Evolutionary conservation across 129 eudicot genomes (phyloP).

Genomic region (Flaveria ramosissima): DNA sequence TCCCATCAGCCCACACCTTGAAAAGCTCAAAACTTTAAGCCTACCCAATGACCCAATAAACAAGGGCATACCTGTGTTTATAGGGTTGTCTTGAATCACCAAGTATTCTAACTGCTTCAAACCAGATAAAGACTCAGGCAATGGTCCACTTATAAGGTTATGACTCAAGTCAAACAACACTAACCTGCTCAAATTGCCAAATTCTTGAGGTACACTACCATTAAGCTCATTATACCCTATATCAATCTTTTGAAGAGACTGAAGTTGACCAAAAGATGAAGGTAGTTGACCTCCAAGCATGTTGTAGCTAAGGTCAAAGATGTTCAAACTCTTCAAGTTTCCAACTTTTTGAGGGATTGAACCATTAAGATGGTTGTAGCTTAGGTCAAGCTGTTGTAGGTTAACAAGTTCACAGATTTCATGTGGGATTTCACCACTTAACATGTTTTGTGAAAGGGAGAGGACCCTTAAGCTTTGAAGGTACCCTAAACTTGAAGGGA

Average conservation of each 20-base stretch:
- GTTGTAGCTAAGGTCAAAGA: slow-evolving; percentile 66
- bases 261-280: slow-evolving; percentile 41
- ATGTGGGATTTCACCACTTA: slow-evolving; percentile 51
- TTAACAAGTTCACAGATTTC: slow-evolving; percentile 45
- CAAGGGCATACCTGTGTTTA: slow-evolving; percentile 49
- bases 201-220: slow-evolving; percentile 50
- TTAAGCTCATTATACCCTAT: slow-evolving; percentile 47
- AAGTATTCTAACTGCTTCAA: slow-evolving; percentile 55
- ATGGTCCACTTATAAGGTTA: slow-evolving; percentile 55
- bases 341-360: slow-evolving; percentile 54
- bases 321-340: slow-evolving; percentile 45
- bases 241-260: slow-evolving; percentile 60
- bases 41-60: slow-evolving; percentile 45
- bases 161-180: slow-evolving; percentile 58
- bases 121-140: slow-evolving; percentile 53
- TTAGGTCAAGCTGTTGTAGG: slow-evolving; percentile 56
- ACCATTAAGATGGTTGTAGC: slow-evolving; percentile 62
- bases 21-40: slow-evolving; percentile 57
- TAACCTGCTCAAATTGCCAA: slow-evolving; percentile 50
- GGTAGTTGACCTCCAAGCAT: slow-evolving; percentile 48
- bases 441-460: slow-evolving; percentile 57
- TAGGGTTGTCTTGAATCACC: slow-evolving; percentile 56
- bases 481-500: slow-evolving; percentile 51
- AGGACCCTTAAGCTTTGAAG: slow-evolving; percentile 39
- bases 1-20: slow-evolving; percentile 63